phyloP scores from a whole-genome alignment of 2,329 filamentous ascomycete genomes.

The Exophiala mesophila region DNA sequence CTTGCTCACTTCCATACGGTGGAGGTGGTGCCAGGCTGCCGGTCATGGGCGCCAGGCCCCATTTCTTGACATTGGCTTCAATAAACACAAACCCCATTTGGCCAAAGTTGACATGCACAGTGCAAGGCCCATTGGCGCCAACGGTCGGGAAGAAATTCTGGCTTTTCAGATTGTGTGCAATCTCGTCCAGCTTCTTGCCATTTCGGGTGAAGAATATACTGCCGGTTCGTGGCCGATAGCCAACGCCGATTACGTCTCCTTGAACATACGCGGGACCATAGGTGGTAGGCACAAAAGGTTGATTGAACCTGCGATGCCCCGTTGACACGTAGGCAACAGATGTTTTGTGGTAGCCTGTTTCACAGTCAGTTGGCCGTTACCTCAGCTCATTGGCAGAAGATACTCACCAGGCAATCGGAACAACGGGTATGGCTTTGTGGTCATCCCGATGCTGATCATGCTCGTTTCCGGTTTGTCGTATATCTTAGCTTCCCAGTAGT shows the following conservation, averaged over 20 bases:
- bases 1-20: constrained; percentile 94
- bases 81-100: constrained; percentile 99
- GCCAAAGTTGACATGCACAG: constrained; percentile 94
- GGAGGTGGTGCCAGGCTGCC: constrained; percentile 91
- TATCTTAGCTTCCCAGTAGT: constrained; percentile 99
- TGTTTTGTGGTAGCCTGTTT: constrained; percentile 80
- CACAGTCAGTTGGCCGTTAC: background rate
- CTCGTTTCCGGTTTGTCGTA: constrained; percentile 94
- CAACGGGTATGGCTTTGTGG: constrained; percentile 92
- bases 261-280: constrained; percentile 85
- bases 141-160: constrained; percentile 98
- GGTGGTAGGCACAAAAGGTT: constrained; percentile 73
- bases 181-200: constrained; percentile 93
- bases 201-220: constrained; percentile 98
- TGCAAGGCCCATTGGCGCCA: constrained; percentile 90
- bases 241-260: constrained; percentile 92
- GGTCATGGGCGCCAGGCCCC: constrained; percentile 93
- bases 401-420: constrained; percentile 84
- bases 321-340: constrained; percentile 88
- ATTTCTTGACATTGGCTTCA: constrained; percentile 99
- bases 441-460: constrained; percentile 83
- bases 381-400: background rate
- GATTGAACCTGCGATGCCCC: constrained; percentile 82
- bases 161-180: constrained; percentile 83
- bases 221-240: constrained; percentile 88